phyloP scores from a whole-genome alignment of 2,329 filamentous ascomycete genomes.

The Cladosporium sp. region DNA sequence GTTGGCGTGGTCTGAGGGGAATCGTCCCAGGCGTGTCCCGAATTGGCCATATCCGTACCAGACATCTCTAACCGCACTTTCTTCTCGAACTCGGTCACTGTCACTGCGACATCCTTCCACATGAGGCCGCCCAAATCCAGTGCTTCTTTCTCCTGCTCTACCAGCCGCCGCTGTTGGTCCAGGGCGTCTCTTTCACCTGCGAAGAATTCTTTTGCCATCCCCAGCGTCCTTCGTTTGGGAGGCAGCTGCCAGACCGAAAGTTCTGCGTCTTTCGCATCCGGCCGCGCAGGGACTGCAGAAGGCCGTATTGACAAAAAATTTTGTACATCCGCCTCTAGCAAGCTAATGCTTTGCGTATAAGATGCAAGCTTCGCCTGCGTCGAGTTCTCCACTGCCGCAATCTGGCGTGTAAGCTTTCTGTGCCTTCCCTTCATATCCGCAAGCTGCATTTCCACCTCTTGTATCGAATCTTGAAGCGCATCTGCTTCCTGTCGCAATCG shows the following conservation, averaged over 20 bases:
- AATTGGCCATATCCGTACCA: slow-evolving; percentile 25
- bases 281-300: slow-evolving; percentile 3
- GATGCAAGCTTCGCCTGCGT: slow-evolving; percentile 72
- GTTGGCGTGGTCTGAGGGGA: slow-evolving; percentile 26
- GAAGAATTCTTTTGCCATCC: slow-evolving; percentile 74
- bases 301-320: slow-evolving; percentile 52
- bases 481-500: slow-evolving; percentile 54
- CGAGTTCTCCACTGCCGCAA: slow-evolving; percentile 64
- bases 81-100: slow-evolving; percentile 67
- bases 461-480: slow-evolving; percentile 64
- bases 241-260: slow-evolving; percentile 54
- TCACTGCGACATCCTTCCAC: slow-evolving; percentile 64
- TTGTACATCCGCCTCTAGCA: slow-evolving; percentile 65
- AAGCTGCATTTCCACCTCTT: slow-evolving; percentile 65
- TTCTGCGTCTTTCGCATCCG: slow-evolving; percentile 24
- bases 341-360: slow-evolving; percentile 66
- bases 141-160: slow-evolving; percentile 64
- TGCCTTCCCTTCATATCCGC: slow-evolving; percentile 62
- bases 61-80: slow-evolving; percentile 61
- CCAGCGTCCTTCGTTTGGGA: slow-evolving; percentile 65
- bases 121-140: slow-evolving; percentile 67
- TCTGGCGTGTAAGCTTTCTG: slow-evolving; percentile 60
- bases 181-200: slow-evolving; percentile 62
- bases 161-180: slow-evolving; percentile 56
- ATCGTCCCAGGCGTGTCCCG: slow-evolving; percentile 36